A percentile compares a stretch with the other conserved stretches of the same genome.
Evolutionary conservation across 1,284 basidiomycete species (phyloP).

Genomic region (Bjerkandera adusta): DNA sequence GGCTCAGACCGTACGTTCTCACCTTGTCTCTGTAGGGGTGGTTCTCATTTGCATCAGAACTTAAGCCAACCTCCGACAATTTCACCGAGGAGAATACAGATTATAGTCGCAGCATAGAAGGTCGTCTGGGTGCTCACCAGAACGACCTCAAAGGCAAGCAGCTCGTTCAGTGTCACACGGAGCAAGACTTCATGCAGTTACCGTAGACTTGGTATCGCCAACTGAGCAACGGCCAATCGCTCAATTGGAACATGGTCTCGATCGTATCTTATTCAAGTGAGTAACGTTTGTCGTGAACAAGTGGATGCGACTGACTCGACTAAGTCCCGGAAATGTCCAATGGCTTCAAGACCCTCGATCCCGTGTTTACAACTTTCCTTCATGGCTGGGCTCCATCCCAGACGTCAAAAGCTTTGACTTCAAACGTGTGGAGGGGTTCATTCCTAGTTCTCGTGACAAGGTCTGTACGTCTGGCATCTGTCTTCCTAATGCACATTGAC

Average conservation of each 20-base stretch:
- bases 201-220: conserved; percentile 46
- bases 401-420: conserved; percentile 91
- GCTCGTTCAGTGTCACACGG: conserved; percentile 1
- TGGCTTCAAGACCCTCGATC: conserved; percentile 88
- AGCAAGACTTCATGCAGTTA: background rate
- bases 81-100: no score
- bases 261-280: conserved; percentile 85
- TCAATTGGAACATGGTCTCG: conserved; percentile 73
- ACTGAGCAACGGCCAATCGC: conserved; percentile 61
- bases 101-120: conserved; percentile 39
- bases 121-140: no score
- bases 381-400: conserved; percentile 71
- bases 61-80: no score
- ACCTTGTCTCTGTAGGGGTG: background rate
- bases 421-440: conserved; percentile 73
- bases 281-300: conserved; percentile 21
- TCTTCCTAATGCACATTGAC: background rate
- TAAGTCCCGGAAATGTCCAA: conserved; percentile 88
- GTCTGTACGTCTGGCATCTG: conserved; percentile 40
- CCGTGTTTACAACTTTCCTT: conserved; percentile 84
- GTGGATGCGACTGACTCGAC: conserved; percentile 5
- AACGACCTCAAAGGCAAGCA: no score
- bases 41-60: background rate
- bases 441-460: conserved; percentile 79
- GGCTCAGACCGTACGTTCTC: conserved; percentile 2